Conservation (phyloP, 2,329 filamentous ascomycete species). For the Coniosporium uncinatum region DNA sequence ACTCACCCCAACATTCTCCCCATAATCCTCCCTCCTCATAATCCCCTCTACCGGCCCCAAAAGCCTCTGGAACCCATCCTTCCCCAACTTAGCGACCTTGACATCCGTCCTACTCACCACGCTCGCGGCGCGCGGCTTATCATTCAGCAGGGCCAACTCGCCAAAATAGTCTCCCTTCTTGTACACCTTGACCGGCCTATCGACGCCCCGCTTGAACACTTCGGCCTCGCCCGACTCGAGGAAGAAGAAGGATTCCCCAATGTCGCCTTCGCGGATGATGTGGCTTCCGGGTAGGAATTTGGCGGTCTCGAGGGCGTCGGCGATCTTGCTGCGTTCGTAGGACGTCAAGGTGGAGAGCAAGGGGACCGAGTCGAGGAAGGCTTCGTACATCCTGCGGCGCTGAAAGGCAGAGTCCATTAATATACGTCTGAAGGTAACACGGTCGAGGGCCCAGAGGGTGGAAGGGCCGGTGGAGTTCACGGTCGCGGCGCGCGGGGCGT, state of each 20-base stretch:
- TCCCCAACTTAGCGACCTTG: constrained; percentile 89
- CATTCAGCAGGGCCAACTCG: constrained; percentile 88
- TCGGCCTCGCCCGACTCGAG: constrained; percentile 84
- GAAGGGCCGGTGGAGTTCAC: constrained; percentile 80
- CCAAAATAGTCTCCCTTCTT: constrained; percentile 95
- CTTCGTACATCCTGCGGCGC: constrained; percentile 93
- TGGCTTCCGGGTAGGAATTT: constrained; percentile 75
- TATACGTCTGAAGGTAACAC: constrained; percentile 94
- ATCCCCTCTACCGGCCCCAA: constrained; percentile 92
- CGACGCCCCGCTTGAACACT: constrained; percentile 72
- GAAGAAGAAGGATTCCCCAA: constrained; percentile 87
- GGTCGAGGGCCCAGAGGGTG: constrained; percentile 91
- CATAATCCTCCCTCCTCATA: constrained; percentile 68
- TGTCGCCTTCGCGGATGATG: constrained; percentile 90
- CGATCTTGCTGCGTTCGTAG: constrained; percentile 96
- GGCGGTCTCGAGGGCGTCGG: constrained; percentile 88
- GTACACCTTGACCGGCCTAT: constrained; percentile 73
- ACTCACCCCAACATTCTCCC: no score
- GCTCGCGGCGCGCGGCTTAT: constrained; percentile 87
- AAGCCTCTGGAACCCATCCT: constrained; percentile 91
- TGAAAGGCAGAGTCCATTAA: constrained; percentile 98
- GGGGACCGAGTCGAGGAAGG: constrained; percentile 90
- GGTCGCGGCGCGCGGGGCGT: constrained; percentile 91
- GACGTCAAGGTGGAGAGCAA: constrained; percentile 77
- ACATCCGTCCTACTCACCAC: constrained; percentile 80